Evolutionary conservation across 805 yeast species (phyloP).

Genomic region (Candida sakaeoensis): DNA sequence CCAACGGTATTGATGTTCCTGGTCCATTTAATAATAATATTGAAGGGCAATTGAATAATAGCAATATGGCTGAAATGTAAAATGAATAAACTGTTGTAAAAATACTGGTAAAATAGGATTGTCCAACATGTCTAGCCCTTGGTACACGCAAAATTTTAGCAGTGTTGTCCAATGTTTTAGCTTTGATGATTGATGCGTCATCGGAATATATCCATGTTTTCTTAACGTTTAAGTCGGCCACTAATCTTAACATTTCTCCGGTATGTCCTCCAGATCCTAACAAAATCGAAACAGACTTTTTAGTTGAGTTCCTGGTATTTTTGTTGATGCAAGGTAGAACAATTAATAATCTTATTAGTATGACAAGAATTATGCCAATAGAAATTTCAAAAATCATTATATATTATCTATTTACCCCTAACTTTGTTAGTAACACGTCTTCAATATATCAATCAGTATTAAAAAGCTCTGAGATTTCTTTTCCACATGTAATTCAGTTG

Average conservation of each 20-base stretch:
- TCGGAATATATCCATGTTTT: conserved; percentile 48
- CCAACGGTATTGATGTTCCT: conserved; percentile 73
- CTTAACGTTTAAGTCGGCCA: conserved; percentile 36
- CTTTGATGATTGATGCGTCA: conserved; percentile 41
- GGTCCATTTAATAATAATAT: conserved; percentile 70
- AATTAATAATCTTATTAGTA: conserved; percentile 19
- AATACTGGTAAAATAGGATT: conserved; percentile 45
- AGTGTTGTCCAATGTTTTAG: conserved; percentile 18
- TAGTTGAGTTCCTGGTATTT: background rate
- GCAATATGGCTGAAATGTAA: conserved; percentile 25
- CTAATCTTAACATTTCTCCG: conserved; percentile 84
- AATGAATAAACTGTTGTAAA: conserved; percentile 42
- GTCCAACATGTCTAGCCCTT: conserved; percentile 63
- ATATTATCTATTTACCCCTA: conserved; percentile 1
- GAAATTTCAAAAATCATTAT: conserved; percentile 1
- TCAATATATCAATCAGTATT: conserved; percentile 48
- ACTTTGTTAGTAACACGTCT: conserved; percentile 1
- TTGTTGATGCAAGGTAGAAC: conserved; percentile 18
- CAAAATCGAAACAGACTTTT: conserved; percentile 1
- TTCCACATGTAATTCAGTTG: conserved; percentile 65
- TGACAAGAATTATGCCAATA: conserved; percentile 15
- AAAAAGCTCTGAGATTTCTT: conserved; percentile 61
- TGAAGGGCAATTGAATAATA: conserved; percentile 32
- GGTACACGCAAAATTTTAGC: conserved; percentile 33
- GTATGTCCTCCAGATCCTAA: conserved; percentile 97